These are phyloP conservation scores for Xylaria longipes DNA, from an alignment of 495 filamentous ascomycete species.

Conservation along the genomic window DNA sequence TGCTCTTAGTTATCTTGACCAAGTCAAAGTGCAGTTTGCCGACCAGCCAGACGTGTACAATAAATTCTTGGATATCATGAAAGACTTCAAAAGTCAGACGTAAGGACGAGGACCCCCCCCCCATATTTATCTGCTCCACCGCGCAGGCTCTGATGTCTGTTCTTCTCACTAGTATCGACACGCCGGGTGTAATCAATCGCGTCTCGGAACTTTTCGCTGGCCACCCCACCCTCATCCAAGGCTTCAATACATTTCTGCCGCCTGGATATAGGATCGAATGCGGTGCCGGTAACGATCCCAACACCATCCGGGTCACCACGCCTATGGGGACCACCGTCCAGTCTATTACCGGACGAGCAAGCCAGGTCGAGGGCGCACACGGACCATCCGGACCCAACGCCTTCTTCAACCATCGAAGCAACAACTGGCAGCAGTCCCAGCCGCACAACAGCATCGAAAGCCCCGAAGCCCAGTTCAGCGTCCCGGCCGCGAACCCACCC, in stretches of 20 bases:
- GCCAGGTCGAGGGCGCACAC: conserved; percentile 51
- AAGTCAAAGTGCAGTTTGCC: conserved; percentile 97
- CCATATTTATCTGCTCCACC: conserved; percentile 26
- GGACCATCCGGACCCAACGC: conserved; percentile 43
- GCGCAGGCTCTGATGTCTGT: conserved; percentile 17
- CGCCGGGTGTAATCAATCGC: conserved; percentile 95
- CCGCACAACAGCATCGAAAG: conserved; percentile 64
- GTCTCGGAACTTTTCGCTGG: conserved; percentile 97
- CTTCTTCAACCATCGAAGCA: conserved; percentile 46
- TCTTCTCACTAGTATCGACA: conserved; percentile 76
- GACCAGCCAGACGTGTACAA: conserved; percentile 99
- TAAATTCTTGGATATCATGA: conserved; percentile 98
- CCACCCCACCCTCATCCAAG: conserved; percentile 95
- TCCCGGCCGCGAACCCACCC: conserved; percentile 53
- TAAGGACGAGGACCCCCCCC: conserved; percentile 53
- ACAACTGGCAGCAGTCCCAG: conserved; percentile 61
- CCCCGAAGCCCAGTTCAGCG: conserved; percentile 59
- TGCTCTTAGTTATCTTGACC: conserved; percentile 95
- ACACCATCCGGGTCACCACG: conserved; percentile 95
- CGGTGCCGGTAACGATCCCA: conserved; percentile 86
- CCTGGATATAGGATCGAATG: conserved; percentile 98
- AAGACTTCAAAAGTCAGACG: conserved; percentile 99
- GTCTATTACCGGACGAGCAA: conserved; percentile 56
- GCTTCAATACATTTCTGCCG: conserved; percentile 98
- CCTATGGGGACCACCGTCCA: conserved; percentile 77